These are phyloP conservation scores for Gonapodya prolifera DNA, from an alignment of 192 early-diverging fungal species.

Conservation along the genomic window DNA sequence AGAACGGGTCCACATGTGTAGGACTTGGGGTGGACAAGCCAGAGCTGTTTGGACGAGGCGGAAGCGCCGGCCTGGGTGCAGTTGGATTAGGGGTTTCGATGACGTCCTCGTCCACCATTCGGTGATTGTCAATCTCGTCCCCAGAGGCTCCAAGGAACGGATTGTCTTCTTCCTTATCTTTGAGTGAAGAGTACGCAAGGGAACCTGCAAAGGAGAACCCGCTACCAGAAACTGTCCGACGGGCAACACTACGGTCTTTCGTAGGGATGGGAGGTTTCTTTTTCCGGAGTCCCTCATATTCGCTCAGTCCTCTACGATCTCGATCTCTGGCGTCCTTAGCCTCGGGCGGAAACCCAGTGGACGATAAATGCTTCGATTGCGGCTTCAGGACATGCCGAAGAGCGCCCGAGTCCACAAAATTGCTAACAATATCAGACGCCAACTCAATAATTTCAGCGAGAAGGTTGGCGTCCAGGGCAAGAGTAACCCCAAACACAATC, in stretches of 20 bases:
- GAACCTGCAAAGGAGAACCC: neutral
- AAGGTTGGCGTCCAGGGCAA: conserved; percentile 15
- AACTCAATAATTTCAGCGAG: neutral
- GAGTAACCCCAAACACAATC: conserved; percentile 86
- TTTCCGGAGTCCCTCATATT: neutral
- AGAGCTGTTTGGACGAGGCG: neutral
- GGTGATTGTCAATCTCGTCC: neutral
- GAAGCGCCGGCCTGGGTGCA: neutral
- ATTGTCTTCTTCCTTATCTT: neutral
- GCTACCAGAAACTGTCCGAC: neutral
- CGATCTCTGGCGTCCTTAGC: neutral
- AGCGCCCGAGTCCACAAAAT: neutral
- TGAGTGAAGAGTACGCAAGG: neutral
- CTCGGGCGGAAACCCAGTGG: neutral
- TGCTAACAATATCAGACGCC: neutral
- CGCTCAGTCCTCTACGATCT: neutral
- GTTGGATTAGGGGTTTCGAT: too few relatives aligned
- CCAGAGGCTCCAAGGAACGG: neutral
- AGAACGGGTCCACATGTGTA: neutral
- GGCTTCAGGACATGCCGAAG: neutral
- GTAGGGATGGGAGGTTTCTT: neutral
- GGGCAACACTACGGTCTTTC: neutral
- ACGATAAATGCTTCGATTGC: neutral
- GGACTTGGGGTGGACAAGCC: neutral
- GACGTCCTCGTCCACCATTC: too few relatives aligned